Percentiles rank a stretch among this genome's conserved stretches.
phyloP scores from a whole-genome alignment of 106 monocot species.

The Acorus gramineus region DNA sequence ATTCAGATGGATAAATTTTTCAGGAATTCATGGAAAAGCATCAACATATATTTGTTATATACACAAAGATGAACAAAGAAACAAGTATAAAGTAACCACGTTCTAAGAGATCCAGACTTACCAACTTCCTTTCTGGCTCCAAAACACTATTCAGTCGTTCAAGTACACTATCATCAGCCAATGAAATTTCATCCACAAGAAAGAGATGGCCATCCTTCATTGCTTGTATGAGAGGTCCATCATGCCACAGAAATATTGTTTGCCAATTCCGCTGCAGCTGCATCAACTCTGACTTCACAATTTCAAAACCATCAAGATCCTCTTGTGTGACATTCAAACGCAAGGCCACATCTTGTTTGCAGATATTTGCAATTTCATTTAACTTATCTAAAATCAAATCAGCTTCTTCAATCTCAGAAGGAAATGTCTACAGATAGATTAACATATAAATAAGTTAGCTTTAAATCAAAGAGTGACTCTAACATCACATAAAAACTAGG shows the following conservation, averaged over 20 bases:
- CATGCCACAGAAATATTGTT: conserved; percentile 83
- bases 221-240: conserved; percentile 93
- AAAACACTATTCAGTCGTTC: conserved; percentile 94
- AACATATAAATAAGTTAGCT: neutral
- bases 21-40: no score
- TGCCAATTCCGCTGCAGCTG: conserved; percentile 54
- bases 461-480: no score
- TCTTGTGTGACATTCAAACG: conserved; percentile 22
- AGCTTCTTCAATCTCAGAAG: conserved; percentile 54
- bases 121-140: conserved; percentile 88
- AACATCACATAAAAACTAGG: neutral
- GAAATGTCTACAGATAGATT: conserved; percentile 32
- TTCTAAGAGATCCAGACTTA: conserved; percentile 6
- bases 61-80: no score
- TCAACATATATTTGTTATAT: no score
- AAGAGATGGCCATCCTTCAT: conserved; percentile 87
- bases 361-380: conserved; percentile 20
- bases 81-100: no score
- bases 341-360: conserved; percentile 5
- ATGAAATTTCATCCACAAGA: conserved; percentile 93
- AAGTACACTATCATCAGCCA: conserved; percentile 98
- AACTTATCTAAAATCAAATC: conserved; percentile 34
- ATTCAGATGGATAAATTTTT: no score
- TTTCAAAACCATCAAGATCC: conserved; percentile 40
- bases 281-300: conserved; percentile 28